phyloP scores from a whole-genome alignment of 768 basidiomycete genomes.

The Arthromyces matolae region DNA sequence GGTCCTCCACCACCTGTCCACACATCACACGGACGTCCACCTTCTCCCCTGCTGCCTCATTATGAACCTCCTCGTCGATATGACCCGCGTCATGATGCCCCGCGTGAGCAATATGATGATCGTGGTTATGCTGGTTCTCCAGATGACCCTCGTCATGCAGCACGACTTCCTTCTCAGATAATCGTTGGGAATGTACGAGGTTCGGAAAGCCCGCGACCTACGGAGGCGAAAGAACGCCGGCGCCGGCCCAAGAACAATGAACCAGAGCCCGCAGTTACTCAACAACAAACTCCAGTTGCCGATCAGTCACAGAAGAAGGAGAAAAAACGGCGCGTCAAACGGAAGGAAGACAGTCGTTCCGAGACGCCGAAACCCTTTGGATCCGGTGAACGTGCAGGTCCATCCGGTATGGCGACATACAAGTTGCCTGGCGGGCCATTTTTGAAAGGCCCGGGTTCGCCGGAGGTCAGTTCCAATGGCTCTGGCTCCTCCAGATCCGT shows the following conservation, averaged over 20 bases:
- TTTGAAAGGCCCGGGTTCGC: constrained; percentile 44
- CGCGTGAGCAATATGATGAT: constrained; percentile 45
- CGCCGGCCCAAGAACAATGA: constrained; percentile 50
- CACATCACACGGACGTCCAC: constrained; percentile 27
- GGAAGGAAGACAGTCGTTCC: constrained; percentile 45
- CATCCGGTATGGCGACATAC: constrained; percentile 22
- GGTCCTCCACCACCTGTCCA: constrained; percentile 23
- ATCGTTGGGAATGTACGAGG: constrained; percentile 34
- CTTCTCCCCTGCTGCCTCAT: constrained; percentile 33
- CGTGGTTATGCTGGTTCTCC: constrained; percentile 45
- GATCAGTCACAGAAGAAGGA: constrained; percentile 55
- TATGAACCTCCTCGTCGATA: constrained; percentile 54
- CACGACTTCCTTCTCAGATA: constrained; percentile 30
- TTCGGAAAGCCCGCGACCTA: constrained; percentile 59
- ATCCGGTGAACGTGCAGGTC: constrained; percentile 26
- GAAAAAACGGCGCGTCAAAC: constrained; percentile 44
- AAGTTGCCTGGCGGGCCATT: constrained; percentile 30
- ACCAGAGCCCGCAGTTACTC: constrained; percentile 23
- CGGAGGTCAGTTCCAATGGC: constrained; percentile 65
- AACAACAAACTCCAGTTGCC: constrained; percentile 25
- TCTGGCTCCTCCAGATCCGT: constrained; percentile 63
- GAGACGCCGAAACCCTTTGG: constrained; percentile 42
- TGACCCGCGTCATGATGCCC: constrained; percentile 58
- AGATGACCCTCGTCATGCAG: constrained; percentile 34
- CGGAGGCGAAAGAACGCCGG: constrained; percentile 44